Conservation (phyloP, 176 grass and related monocot genomes). For the Oryza longistaminata region DNA sequence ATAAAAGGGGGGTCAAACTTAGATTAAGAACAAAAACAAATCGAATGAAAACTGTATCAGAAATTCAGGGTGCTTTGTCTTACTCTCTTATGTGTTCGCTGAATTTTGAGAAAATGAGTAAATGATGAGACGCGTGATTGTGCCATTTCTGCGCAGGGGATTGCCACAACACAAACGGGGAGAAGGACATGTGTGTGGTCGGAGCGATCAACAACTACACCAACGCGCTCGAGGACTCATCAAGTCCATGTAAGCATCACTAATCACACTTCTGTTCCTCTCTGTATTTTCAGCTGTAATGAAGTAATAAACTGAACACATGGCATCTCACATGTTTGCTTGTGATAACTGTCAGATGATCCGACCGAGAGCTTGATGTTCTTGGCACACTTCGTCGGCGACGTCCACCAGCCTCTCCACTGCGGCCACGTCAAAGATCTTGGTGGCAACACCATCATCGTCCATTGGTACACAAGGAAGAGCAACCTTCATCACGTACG, state of each 20-base stretch:
- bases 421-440: slow-evolving; percentile 40
- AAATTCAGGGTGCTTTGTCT: neutral
- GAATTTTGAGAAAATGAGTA: neutral
- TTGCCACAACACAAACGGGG: slow-evolving; percentile 53
- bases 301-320: neutral
- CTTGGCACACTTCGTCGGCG: slow-evolving; percentile 67
- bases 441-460: slow-evolving; percentile 55
- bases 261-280: neutral
- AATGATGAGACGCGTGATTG: neutral
- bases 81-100: neutral
- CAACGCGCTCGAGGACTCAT: slow-evolving; percentile 34
- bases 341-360: slow-evolving; percentile 16
- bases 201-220: slow-evolving; percentile 88
- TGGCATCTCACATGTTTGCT: neutral
- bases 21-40: neutral
- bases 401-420: slow-evolving; percentile 70
- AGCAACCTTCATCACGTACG: slow-evolving; percentile 67
- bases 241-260: slow-evolving; percentile 43
- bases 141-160: slow-evolving; percentile 40
- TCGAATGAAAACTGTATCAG: neutral
- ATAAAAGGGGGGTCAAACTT: neutral
- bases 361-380: slow-evolving; percentile 65
- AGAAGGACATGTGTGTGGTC: slow-evolving; percentile 61
- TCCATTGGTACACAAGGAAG: slow-evolving; percentile 66
- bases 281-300: neutral